Evolutionary conservation across 176 grass and related monocot genomes (phyloP).

Genomic region (Elaeis guineensis): DNA sequence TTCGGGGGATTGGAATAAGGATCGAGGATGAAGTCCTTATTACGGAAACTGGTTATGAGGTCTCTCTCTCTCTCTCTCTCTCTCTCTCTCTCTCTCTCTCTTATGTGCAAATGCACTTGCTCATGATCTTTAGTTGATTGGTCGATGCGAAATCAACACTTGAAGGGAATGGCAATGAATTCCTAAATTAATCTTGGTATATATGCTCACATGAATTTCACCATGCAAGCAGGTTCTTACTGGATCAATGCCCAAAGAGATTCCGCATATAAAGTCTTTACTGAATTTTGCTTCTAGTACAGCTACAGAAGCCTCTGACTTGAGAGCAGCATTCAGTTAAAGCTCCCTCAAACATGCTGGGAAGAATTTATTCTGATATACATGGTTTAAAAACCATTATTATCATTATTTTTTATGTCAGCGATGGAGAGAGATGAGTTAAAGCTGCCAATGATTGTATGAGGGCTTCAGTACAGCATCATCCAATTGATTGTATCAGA

Average conservation of each 20-base stretch:
- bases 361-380: too few species aligned
- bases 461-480: too few species aligned
- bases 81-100: not conserved
- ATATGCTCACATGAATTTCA: conserved; percentile 6
- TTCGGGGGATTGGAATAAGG: conserved; percentile 65
- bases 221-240: conserved; percentile 52
- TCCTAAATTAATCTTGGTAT: not conserved
- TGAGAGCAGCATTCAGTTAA: conserved; percentile 29
- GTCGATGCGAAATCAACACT: too few species aligned
- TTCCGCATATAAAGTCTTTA: conserved; percentile 52
- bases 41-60: conserved; percentile 80
- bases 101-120: too few species aligned
- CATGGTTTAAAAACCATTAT: too few species aligned
- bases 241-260: conserved; percentile 79
- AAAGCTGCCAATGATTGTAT: too few species aligned
- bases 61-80: conserved; percentile 5
- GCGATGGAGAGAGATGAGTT: too few species aligned
- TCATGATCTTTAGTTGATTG: too few species aligned
- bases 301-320: conserved; percentile 12
- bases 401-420: too few species aligned
- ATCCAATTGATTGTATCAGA: too few species aligned
- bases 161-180: too few species aligned
- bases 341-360: too few species aligned
- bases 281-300: conserved; percentile 32
- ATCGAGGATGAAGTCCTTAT: conserved; percentile 95